Evolutionary conservation across 768 basidiomycete species (phyloP), one percentile per base, ranked within the genome.

Genomic region (Leccinellum luteum): DNA sequence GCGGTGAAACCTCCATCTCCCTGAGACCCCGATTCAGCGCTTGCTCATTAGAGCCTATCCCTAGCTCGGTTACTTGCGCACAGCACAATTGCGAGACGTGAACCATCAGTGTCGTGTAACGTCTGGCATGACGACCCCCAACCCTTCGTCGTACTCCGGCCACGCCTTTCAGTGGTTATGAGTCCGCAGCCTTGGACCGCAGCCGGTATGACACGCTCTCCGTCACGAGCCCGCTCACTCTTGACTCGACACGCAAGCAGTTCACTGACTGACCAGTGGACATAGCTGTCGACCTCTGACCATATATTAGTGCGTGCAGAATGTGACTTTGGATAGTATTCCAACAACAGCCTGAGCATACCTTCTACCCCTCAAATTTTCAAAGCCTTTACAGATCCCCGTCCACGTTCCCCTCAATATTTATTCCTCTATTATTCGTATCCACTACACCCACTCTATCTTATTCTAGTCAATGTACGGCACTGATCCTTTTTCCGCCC

Each of bases 401-500:
- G 31, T 32, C 13, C 31, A 14, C 31, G 4, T 32, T 13, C 31
- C 13, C 31, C 31, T 32, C 13, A 1, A 32, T 32, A 32, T 32
- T 32, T 32, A 32, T 32, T 6, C 15, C 30, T 10, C 25, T 25
- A 31, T 31, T 17, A 38, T 38, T 35, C 34, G 34, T 15, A 15
- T 34, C 15, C 3, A 17, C 15, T 3, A 4, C 4, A 28, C 28
- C 8, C 7, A 17, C 15, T 35, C 34, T 17, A 25, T 25, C 25
- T 49, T 51, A 55, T 35, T 10, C 14, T 14, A 35, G 15, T 15
- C 7, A 17, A 61, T 70, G 52, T 73, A 73, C 59, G 69, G 69
- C 19, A 61, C 53, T 13, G 55, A 71, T 35, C 70, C 70, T 17
- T 71, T 71, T 41, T 59, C 68, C 5, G 70, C 70, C 3, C 72